phyloP scores from a whole-genome alignment of 257 asterid species.

The Scutellaria baicalensis region DNA sequence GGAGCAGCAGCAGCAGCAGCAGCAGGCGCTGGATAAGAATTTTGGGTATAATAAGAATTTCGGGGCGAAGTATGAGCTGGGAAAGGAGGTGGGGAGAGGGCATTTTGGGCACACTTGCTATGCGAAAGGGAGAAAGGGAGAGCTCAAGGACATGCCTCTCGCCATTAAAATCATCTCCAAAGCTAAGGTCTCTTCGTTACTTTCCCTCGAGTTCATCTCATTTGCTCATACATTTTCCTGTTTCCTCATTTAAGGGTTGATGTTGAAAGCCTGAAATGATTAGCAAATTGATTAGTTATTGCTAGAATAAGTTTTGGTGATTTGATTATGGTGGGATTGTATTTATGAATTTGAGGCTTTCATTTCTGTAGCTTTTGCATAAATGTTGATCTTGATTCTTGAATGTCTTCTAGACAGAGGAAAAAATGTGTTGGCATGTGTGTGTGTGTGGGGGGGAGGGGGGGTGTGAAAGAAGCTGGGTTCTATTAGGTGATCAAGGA shows the following conservation, averaged over 20 bases:
- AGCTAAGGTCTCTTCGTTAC: slow-evolving; percentile 50
- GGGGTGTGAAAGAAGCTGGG: not conserved
- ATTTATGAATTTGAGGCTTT: not conserved
- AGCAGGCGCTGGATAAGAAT: slow-evolving; percentile 59
- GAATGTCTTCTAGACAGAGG: not conserved
- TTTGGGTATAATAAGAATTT: slow-evolving; percentile 80
- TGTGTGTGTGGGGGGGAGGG: too few species aligned
- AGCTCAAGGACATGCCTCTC: slow-evolving; percentile 70
- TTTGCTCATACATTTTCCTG: not conserved
- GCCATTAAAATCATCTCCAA: slow-evolving; percentile 95
- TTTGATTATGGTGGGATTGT: not conserved
- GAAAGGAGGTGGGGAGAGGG: slow-evolving; percentile 93
- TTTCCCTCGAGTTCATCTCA: not conserved
- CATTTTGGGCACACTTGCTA: slow-evolving; percentile 97
- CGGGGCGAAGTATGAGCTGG: slow-evolving; percentile 87
- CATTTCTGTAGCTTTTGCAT: not conserved
- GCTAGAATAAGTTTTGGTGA: not conserved
- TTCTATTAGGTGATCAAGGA: not conserved
- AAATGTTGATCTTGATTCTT: not conserved
- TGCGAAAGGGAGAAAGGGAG: slow-evolving; percentile 72
- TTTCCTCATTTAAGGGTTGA: not conserved
- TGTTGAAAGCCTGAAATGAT: not conserved
- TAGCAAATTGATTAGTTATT: not conserved
- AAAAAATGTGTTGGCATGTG: not conserved
- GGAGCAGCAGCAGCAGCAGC: slow-evolving; percentile 29